These are phyloP conservation scores for Mycena chlorophos DNA, from an alignment of 768 basidiomycete genomes.

Conservation along the genomic window DNA sequence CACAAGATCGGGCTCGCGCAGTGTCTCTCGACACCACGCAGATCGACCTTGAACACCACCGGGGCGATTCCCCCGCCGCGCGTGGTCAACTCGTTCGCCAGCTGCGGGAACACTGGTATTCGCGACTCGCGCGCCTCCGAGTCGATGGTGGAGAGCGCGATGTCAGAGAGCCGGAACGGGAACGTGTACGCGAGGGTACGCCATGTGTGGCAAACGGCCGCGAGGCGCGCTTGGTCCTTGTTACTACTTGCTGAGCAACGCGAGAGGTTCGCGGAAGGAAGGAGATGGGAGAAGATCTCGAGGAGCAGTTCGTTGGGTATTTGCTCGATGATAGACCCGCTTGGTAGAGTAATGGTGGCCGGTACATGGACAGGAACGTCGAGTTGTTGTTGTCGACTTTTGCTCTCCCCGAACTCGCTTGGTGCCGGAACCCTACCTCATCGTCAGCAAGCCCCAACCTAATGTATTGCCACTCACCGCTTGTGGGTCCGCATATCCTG, in stretches of 20 bases:
- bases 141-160: neutral
- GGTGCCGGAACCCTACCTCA: no score
- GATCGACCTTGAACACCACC: neutral
- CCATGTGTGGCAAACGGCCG: neutral
- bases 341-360: no score
- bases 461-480: no score
- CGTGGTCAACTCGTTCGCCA: neutral
- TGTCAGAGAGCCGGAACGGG: neutral
- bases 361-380: neutral
- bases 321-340: neutral
- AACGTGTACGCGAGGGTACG: neutral
- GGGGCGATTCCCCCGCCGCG: neutral
- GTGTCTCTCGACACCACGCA: neutral
- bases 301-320: neutral
- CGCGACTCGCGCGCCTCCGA: neutral
- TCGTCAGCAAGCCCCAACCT: no score
- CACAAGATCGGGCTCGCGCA: neutral
- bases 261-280: neutral
- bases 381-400: neutral
- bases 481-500: no score
- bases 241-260: neutral
- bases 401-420: no score
- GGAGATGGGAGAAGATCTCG: neutral
- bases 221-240: neutral
- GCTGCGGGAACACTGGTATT: neutral